A percentile compares a stretch with the other conserved stretches of the same genome.
Conservation (phyloP, 768 basidiomycete genomes). For the Gloeostereum incarnatum region DNA sequence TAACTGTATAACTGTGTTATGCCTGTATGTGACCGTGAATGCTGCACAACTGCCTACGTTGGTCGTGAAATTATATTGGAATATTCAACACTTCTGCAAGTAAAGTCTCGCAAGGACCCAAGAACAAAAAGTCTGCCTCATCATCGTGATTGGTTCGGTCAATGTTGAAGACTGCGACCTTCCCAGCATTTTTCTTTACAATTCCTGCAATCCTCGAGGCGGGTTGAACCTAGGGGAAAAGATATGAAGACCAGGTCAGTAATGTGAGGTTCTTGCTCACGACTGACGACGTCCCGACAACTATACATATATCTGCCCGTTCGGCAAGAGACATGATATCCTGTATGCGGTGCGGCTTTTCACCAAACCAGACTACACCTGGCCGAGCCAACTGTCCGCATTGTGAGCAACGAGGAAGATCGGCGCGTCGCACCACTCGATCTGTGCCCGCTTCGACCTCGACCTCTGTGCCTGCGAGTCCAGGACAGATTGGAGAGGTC, state of each 20-base stretch:
- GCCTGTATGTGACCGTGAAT: too few relatives aligned
- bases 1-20: too few relatives aligned
- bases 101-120: conserved; percentile 14
- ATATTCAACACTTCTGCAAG: too few relatives aligned
- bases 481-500: conserved; percentile 33
- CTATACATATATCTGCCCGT: conserved; percentile 40
- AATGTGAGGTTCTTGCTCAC: conserved; percentile 15
- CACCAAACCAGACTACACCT: conserved; percentile 54
- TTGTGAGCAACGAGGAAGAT: conserved; percentile 33
- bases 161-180: conserved; percentile 30
- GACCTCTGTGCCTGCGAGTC: conserved; percentile 32
- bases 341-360: conserved; percentile 27
- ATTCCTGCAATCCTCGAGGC: conserved; percentile 22
- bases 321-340: conserved; percentile 29
- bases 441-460: conserved; percentile 18
- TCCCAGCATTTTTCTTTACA: conserved; percentile 24
- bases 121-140: conserved; percentile 16
- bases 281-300: conserved; percentile 46
- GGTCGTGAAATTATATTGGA: too few relatives aligned
- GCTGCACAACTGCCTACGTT: too few relatives aligned
- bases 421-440: conserved; percentile 20
- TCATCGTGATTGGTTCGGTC: conserved; percentile 12
- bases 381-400: conserved; percentile 37
- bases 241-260: neutral
- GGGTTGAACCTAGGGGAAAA: conserved; percentile 19